Percentiles rank a stretch among this genome's conserved stretches.
phyloP scores from a whole-genome alignment of 768 basidiomycete genomes.

The Piloderma croceum region DNA sequence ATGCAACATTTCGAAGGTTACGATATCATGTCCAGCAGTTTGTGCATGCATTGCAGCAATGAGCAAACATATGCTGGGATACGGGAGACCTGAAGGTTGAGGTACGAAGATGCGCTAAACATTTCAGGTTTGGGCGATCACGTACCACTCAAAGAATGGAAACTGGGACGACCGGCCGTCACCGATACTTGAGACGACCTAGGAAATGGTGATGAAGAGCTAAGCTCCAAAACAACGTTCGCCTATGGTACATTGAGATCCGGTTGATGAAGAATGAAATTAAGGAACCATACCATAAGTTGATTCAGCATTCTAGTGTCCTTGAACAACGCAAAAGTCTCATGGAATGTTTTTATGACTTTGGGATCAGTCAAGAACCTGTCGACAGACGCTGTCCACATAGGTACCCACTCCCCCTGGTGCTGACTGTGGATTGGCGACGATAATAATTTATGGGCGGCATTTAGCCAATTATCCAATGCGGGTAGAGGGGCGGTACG shows the following conservation, averaged over 20 bases:
- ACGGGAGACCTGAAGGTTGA: slow-evolving; percentile 52
- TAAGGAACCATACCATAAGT: slow-evolving; percentile 48
- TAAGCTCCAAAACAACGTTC: slow-evolving; percentile 39
- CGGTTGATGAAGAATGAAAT: neutral
- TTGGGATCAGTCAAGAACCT: slow-evolving; percentile 46
- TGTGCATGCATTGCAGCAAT: slow-evolving; percentile 78
- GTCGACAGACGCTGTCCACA: slow-evolving; percentile 58
- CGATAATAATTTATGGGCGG: too few relatives aligned
- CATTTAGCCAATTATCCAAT: too few relatives aligned
- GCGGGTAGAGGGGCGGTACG: slow-evolving; percentile 70
- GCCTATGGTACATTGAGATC: slow-evolving; percentile 29
- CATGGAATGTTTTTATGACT: slow-evolving; percentile 43
- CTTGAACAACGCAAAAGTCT: slow-evolving; percentile 55
- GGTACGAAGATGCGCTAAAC: slow-evolving; percentile 1
- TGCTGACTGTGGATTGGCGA: too few relatives aligned
- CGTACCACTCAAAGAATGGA: slow-evolving; percentile 51
- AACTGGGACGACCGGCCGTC: slow-evolving; percentile 46
- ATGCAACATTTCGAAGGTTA: slow-evolving; percentile 91
- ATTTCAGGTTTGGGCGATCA: too few relatives aligned
- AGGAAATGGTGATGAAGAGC: slow-evolving; percentile 49
- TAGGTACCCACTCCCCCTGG: slow-evolving; percentile 53
- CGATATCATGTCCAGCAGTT: slow-evolving; percentile 67
- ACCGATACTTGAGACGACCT: slow-evolving; percentile 35
- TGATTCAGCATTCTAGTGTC: slow-evolving; percentile 55
- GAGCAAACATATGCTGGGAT: slow-evolving; percentile 76